These are phyloP conservation scores for Epichloe bromicola DNA, from an alignment of 2,329 filamentous ascomycete genomes.

Conservation along the genomic window DNA sequence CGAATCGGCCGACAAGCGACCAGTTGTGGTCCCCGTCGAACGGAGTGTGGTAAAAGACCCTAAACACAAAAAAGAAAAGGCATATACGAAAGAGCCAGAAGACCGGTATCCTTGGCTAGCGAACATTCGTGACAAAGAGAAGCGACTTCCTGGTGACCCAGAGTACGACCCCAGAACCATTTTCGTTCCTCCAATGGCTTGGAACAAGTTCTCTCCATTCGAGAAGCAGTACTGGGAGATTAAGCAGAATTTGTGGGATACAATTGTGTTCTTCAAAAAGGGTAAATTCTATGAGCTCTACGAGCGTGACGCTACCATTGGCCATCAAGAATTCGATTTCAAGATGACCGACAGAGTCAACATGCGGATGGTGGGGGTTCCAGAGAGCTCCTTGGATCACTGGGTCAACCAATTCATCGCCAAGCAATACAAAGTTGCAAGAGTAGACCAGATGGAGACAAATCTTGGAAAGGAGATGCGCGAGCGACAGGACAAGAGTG, in stretches of 20 bases:
- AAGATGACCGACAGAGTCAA: constrained; percentile 97
- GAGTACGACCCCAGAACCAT: constrained; percentile 87
- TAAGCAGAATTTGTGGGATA: constrained; percentile 95
- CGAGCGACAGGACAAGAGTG: constrained; percentile 57
- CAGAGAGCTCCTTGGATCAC: constrained; percentile 85
- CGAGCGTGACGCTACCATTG: constrained; percentile 92
- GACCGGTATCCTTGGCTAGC: constrained; percentile 85
- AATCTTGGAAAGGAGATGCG: constrained; percentile 96
- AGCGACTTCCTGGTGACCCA: constrained; percentile 62
- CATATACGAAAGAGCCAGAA: constrained; percentile 70
- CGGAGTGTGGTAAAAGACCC: constrained; percentile 16
- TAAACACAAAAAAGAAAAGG: constrained; percentile 50
- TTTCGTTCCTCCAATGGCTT: constrained; percentile 74
- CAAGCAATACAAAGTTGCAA: constrained; percentile 92
- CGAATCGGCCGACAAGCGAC: constrained; percentile 25
- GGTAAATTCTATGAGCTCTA: constrained; percentile 99
- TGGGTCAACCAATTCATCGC: constrained; percentile 99
- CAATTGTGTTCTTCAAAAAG: constrained; percentile 99
- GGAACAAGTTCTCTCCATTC: constrained; percentile 77
- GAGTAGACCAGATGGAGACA: constrained; percentile 94
- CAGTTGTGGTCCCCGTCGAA: constrained; percentile 21
- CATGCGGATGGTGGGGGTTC: constrained; percentile 98
- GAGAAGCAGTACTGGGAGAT: constrained; percentile 99
- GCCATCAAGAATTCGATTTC: constrained; percentile 91
- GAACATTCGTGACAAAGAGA: constrained; percentile 71